A percentile compares a stretch with the other conserved stretches of the same genome.
Evolutionary conservation across 2,329 filamentous ascomycete genomes (phyloP).

Genomic region (Colletotrichum agaves): DNA sequence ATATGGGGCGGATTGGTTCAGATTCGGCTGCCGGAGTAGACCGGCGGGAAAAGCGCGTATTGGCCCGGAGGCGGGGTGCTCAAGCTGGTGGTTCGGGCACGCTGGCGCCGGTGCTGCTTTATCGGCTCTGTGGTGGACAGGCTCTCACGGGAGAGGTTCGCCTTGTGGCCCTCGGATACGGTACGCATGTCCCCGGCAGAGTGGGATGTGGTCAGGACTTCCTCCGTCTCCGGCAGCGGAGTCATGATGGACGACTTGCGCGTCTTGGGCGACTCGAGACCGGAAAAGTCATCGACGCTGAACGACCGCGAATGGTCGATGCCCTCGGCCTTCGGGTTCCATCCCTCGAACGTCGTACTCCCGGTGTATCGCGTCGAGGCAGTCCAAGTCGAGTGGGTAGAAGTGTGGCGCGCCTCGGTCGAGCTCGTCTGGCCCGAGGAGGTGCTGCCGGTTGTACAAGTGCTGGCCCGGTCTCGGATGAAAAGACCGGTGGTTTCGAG

Average conservation of each 20-base stretch:
- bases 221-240: conserved; percentile 34
- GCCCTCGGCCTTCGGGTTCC: conserved; percentile 44
- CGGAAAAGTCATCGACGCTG: conserved; percentile 39
- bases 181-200: conserved; percentile 32
- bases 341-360: conserved; percentile 56
- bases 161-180: conserved; percentile 18
- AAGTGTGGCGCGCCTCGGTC: conserved; percentile 63
- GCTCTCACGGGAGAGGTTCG: conserved; percentile 44
- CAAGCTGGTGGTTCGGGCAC: conserved; percentile 59
- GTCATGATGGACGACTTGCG: conserved; percentile 26
- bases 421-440: conserved; percentile 60
- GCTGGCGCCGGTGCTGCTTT: conserved; percentile 48
- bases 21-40: conserved; percentile 46
- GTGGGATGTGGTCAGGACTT: conserved; percentile 25
- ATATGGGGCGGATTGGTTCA: conserved; percentile 36
- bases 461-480: conserved; percentile 60
- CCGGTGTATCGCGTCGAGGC: conserved; percentile 64
- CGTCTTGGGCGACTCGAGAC: conserved; percentile 33
- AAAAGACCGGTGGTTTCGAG: conserved; percentile 48
- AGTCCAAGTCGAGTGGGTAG: conserved; percentile 63
- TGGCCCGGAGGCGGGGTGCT: conserved; percentile 57
- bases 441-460: conserved; percentile 64
- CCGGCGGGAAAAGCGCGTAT: conserved; percentile 57
- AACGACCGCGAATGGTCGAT: conserved; percentile 46
- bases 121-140: conserved; percentile 44